Evolutionary conservation across 2,329 filamentous ascomycete genomes (phyloP).

Genomic region (Leptographium lundbergii): DNA sequence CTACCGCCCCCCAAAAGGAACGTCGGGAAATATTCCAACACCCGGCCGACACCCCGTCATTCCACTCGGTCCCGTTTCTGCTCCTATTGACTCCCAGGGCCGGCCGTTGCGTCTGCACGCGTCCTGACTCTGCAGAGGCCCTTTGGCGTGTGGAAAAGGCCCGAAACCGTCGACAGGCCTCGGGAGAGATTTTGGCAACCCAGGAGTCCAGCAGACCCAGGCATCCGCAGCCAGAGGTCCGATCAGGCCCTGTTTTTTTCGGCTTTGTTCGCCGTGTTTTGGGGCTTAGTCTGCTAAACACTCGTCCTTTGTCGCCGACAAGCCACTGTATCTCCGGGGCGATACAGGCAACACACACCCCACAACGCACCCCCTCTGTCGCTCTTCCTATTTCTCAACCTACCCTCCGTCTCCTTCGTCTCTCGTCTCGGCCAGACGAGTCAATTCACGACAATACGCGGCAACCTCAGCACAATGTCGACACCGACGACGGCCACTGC

Average conservation of each 20-base stretch:
- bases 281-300: not conserved
- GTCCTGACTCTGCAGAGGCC: not conserved
- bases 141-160: not conserved
- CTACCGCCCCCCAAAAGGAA: not conserved
- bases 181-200: too few relatives aligned
- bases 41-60: not conserved
- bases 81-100: not conserved
- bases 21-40: not conserved
- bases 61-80: not conserved
- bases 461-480: constrained; percentile 44
- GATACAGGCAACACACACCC: not conserved
- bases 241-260: not conserved
- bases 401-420: not conserved
- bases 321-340: not conserved
- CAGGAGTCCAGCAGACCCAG: too few relatives aligned
- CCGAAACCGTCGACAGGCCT: not conserved
- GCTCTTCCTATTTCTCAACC: not conserved
- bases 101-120: not conserved
- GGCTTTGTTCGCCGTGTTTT: not conserved
- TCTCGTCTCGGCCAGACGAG: not conserved
- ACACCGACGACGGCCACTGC: constrained; percentile 68
- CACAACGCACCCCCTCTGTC: not conserved
- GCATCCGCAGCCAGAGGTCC: too few relatives aligned
- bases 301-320: not conserved
- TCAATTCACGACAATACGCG: not conserved